Evolutionary conservation across 805 yeast species (phyloP).

Genomic region (Lipomyces chichibuensis): DNA sequence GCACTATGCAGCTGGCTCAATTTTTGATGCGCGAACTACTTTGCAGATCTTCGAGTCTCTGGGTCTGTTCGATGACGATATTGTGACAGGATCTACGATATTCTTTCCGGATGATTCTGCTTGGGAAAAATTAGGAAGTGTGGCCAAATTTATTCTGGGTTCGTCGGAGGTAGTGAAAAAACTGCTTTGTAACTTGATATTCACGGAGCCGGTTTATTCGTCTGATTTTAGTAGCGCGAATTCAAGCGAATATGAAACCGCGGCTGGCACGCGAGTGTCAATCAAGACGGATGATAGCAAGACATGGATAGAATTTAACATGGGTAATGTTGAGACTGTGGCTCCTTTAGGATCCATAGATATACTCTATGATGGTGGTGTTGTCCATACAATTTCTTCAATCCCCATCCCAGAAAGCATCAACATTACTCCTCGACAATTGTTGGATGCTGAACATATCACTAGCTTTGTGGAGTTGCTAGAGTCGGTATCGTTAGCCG

Average conservation of each 20-base stretch:
- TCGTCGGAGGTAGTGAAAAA: conserved; percentile 13
- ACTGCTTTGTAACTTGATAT: conserved; percentile 18
- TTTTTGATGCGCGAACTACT: conserved; percentile 9
- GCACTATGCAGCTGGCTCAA: conserved; percentile 16
- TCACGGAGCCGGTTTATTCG: conserved; percentile 27
- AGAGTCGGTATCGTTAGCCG: conserved; percentile 15
- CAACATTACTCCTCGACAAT: conserved; percentile 26
- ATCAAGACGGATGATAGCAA: neutral
- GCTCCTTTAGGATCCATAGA: conserved; percentile 9
- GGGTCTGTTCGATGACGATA: conserved; percentile 17
- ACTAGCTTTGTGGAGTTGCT: conserved; percentile 22
- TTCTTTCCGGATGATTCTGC: conserved; percentile 29
- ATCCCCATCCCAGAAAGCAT: conserved; percentile 31
- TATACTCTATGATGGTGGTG: conserved; percentile 27
- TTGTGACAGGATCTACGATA: conserved; percentile 17
- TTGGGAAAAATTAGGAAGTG: conserved; percentile 28
- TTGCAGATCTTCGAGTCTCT: conserved; percentile 8
- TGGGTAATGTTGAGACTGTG: conserved; percentile 3
- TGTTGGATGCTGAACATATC: conserved; percentile 20
- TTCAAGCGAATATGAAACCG: conserved; percentile 9
- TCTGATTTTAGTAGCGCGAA: conserved; percentile 3
- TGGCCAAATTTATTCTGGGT: conserved; percentile 2
- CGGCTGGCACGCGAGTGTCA: conserved; percentile 20
- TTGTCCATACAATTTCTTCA: conserved; percentile 20
- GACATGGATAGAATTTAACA: neutral